phyloP scores from a whole-genome alignment of 352 stramenopile species.

The Phytophthora tubulina region DNA sequence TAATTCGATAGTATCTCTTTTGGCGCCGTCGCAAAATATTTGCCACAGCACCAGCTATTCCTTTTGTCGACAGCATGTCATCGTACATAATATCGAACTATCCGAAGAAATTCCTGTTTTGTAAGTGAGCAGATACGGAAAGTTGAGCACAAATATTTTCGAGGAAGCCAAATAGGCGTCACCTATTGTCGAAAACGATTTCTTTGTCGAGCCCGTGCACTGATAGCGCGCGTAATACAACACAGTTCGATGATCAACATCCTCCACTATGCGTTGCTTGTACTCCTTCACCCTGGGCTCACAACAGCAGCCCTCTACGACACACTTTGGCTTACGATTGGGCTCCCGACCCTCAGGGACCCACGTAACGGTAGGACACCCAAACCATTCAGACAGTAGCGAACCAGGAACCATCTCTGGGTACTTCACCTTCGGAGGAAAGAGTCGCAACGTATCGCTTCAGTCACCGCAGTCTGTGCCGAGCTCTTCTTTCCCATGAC shows the following conservation, averaged over 20 bases:
- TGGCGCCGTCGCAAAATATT: constrained; percentile 17
- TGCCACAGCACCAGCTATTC: neutral
- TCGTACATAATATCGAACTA: constrained; percentile 20
- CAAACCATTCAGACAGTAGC: constrained; percentile 9
- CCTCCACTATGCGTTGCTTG: neutral
- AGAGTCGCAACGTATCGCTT: neutral
- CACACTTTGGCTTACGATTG: constrained; percentile 3
- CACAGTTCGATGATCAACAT: constrained; percentile 11
- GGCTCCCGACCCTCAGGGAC: neutral
- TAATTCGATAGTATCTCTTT: constrained; percentile 8
- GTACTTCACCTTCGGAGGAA: neutral
- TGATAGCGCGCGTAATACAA: constrained; percentile 15
- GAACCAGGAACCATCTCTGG: neutral
- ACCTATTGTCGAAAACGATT: constrained; percentile 5
- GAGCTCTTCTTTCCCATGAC: constrained; percentile 5
- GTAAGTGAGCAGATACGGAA: constrained; percentile 15
- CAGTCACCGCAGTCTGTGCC: neutral
- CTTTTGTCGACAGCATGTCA: constrained; percentile 4
- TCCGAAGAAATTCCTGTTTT: constrained; percentile 10
- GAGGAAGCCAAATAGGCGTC: neutral
- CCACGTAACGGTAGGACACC: constrained; percentile 6
- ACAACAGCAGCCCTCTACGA: neutral
- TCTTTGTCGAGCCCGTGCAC: neutral
- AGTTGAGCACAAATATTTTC: constrained; percentile 7
- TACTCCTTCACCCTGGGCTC: constrained; percentile 4